A percentile compares a stretch with the other conserved stretches of the same genome.
Evolutionary conservation across 495 filamentous ascomycete species (phyloP).

Genomic region (Venustampulla echinocandica): DNA sequence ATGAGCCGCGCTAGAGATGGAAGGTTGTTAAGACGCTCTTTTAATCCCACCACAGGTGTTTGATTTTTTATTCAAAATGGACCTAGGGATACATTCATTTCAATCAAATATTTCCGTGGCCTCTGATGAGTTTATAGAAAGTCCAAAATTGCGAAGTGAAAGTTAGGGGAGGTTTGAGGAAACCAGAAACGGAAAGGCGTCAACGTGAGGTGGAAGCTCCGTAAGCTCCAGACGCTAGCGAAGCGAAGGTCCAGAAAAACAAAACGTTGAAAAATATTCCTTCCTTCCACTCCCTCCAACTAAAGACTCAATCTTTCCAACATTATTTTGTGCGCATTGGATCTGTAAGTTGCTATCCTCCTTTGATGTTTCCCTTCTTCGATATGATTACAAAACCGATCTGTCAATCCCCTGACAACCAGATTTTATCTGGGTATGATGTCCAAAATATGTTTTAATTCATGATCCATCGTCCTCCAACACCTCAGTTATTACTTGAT

Average conservation of each 20-base stretch:
- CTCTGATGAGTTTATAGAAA: too few relatives aligned
- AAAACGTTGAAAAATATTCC: neutral
- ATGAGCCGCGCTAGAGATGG: too few relatives aligned
- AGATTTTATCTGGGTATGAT: slow-evolving; percentile 26
- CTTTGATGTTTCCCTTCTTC: slow-evolving; percentile 23
- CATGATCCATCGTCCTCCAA: slow-evolving; percentile 25
- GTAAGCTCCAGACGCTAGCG: neutral
- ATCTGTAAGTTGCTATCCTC: slow-evolving; percentile 28
- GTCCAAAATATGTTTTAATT: slow-evolving; percentile 30
- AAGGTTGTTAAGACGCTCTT: too few relatives aligned
- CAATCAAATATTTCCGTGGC: too few relatives aligned
- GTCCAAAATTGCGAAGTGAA: too few relatives aligned
- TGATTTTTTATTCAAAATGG: too few relatives aligned
- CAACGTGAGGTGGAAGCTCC: too few relatives aligned
- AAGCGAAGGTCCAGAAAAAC: neutral
- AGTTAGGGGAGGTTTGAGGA: neutral
- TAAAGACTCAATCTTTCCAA: too few relatives aligned
- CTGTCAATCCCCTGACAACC: slow-evolving; percentile 82
- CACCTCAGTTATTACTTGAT: slow-evolving; percentile 8
- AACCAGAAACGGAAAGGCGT: neutral
- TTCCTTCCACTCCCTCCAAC: too few relatives aligned
- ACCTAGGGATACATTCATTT: too few relatives aligned
- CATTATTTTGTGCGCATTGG: neutral
- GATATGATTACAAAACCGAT: slow-evolving; percentile 71
- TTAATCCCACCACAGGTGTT: too few relatives aligned